Conservation (phyloP, 2,329 filamentous ascomycete species). For the Aureobasidium sp. region DNA sequence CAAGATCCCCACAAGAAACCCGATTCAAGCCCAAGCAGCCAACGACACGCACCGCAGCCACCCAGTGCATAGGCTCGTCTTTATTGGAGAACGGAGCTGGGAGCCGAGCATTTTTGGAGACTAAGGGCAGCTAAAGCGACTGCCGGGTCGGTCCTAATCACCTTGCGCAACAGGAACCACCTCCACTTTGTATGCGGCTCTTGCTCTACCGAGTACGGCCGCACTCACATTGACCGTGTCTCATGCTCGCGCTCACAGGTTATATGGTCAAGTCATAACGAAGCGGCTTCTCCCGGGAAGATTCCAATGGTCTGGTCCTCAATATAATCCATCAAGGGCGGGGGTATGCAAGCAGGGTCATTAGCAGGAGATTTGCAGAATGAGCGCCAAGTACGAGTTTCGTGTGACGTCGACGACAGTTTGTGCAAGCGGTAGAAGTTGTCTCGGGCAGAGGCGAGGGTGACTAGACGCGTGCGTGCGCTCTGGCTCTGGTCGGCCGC, state of each 20-base stretch:
- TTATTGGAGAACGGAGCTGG: background rate
- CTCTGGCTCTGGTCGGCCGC: background rate
- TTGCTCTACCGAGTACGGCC: background rate
- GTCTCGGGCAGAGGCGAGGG: background rate
- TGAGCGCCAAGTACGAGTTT: background rate
- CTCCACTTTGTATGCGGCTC: background rate
- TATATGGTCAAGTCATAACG: too few species aligned
- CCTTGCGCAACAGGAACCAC: background rate
- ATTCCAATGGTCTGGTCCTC: background rate
- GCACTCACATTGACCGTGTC: background rate
- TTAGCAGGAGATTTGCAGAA: background rate
- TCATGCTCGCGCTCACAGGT: background rate
- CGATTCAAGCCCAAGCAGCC: background rate
- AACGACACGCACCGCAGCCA: background rate
- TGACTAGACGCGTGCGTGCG: background rate
- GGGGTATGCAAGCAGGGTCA: background rate
- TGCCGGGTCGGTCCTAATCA: background rate
- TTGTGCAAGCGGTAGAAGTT: background rate
- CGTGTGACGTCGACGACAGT: conserved; percentile 1
- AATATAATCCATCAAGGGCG: background rate
- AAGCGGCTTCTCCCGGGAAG: background rate
- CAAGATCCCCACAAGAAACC: background rate
- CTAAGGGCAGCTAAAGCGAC: background rate
- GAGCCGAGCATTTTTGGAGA: too few species aligned
- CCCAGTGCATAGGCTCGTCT: background rate